Conservation (phyloP, 2,329 filamentous ascomycete species). For the Cladophialophora immunda region DNA sequence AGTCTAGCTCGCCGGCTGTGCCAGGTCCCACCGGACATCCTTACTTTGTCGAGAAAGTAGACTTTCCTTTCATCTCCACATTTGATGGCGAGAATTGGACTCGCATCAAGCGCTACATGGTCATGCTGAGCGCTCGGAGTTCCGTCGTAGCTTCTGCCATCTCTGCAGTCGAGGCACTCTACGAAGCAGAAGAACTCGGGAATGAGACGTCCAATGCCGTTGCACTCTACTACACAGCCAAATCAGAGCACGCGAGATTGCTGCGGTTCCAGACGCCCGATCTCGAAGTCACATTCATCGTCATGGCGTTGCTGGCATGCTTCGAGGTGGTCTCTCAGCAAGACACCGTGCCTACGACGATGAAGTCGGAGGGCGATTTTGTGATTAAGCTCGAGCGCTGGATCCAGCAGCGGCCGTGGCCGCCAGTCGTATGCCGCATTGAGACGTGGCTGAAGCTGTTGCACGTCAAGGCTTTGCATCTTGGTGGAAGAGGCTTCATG, state of each 20-base stretch:
- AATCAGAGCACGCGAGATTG: slow-evolving; percentile 19
- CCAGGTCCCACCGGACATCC: slow-evolving; percentile 4
- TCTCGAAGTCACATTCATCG: slow-evolving; percentile 18
- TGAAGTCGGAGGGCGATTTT: slow-evolving; percentile 22
- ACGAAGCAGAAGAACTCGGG: slow-evolving; percentile 15
- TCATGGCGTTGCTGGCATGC: slow-evolving; percentile 23
- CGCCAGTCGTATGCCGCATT: slow-evolving; percentile 21
- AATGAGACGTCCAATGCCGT: slow-evolving; percentile 24
- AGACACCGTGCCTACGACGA: slow-evolving; percentile 23
- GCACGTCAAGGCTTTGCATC: slow-evolving; percentile 26
- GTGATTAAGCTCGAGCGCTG: slow-evolving; percentile 21
- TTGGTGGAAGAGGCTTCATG: slow-evolving; percentile 27
- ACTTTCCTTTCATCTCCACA: slow-evolving; percentile 25
- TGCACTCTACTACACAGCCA: slow-evolving; percentile 23
- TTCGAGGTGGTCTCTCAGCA: slow-evolving; percentile 32
- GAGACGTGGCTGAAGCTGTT: slow-evolving; percentile 23
- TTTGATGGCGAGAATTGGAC: slow-evolving; percentile 26
- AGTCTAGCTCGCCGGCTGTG: background rate
- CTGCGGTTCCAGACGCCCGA: slow-evolving; percentile 8
- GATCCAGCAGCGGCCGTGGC: slow-evolving; percentile 24
- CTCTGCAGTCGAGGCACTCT: slow-evolving; percentile 16
- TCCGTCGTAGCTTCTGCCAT: slow-evolving; percentile 20
- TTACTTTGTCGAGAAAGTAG: slow-evolving; percentile 26
- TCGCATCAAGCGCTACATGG: slow-evolving; percentile 19
- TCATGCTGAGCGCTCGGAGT: slow-evolving; percentile 11